A percentile compares a stretch with the other conserved stretches of the same genome.
Conservation (phyloP, 2,329 filamentous ascomycete species). For the Fusarium bulbicola region DNA sequence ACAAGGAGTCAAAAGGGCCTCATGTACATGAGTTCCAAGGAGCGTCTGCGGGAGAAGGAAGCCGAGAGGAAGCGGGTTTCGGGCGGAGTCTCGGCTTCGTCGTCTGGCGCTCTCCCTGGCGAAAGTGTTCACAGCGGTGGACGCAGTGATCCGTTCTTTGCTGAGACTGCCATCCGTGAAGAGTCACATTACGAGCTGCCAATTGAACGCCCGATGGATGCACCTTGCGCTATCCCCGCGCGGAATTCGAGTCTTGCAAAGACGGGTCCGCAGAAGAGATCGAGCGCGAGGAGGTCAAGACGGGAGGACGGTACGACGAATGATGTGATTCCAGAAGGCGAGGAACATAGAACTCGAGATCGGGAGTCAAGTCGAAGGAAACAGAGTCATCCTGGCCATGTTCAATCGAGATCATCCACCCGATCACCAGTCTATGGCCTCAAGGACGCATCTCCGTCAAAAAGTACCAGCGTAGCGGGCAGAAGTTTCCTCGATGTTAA, state of each 20-base stretch:
- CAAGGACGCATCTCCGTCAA: conserved; percentile 35
- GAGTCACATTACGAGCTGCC: conserved; percentile 54
- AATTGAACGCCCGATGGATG: conserved; percentile 43
- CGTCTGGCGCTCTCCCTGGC: conserved; percentile 49
- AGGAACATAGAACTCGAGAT: conserved; percentile 45
- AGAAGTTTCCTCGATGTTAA: conserved; percentile 43
- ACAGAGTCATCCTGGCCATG: conserved; percentile 21
- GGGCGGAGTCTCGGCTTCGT: conserved; percentile 31
- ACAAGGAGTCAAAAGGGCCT: conserved; percentile 65
- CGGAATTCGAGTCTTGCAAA: conserved; percentile 75
- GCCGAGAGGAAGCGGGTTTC: conserved; percentile 66
- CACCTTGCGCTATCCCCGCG: conserved; percentile 67
- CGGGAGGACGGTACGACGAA: conserved; percentile 51
- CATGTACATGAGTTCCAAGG: conserved; percentile 79
- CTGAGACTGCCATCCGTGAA: conserved; percentile 65
- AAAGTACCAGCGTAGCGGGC: conserved; percentile 30
- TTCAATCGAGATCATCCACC: conserved; percentile 20
- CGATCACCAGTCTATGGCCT: conserved; percentile 32
- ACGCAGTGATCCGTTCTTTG: conserved; percentile 59
- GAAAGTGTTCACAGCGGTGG: conserved; percentile 48
- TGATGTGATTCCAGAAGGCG: conserved; percentile 56
- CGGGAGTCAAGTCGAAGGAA: conserved; percentile 34
- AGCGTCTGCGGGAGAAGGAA: conserved; percentile 70
- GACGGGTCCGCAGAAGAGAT: conserved; percentile 62
- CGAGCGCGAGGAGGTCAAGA: conserved; percentile 60